Evolutionary conservation across 2,329 filamentous ascomycete genomes (phyloP), one percentile per base, ranked within the genome.

Genomic region (Rhynchosporium graminicola): DNA sequence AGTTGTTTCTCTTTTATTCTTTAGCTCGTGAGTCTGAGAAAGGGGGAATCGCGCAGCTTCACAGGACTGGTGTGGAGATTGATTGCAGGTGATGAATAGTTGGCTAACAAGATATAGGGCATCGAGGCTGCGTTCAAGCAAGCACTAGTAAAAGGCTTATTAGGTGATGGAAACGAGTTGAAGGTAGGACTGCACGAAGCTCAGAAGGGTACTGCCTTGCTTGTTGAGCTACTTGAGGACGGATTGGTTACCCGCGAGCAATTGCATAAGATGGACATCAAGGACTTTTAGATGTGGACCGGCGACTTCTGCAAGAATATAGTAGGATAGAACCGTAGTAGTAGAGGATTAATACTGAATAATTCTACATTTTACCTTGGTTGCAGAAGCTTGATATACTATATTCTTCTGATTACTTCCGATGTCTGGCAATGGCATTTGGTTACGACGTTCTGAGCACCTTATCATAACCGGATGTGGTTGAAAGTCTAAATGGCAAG

Each of bases 121-220:
- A 73, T 72, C 26, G 79, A 80, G 57, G 80, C 77, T 26, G 74
- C 75, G 42, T 76, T 77, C 31, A 83, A 82, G 70, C 78, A 80
- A 55, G 76, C 78, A 5, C 72, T 84, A 28, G 80, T 77, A 2
- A 77, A 78, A 63, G 78, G 80, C 20, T 62, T 84, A 8, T 74
- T 70, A 38, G 77, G 74, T 4, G 74, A 77, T 50, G 76, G 74
- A 43, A 72, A 70, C 67, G 76, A 52, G 7, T 48, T 62, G 38
- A 58, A 47, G 47, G n/a, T n/a, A 3, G 57, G 26, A 33, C 20
- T 42, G 12, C 20, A 59, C 10, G 4, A 29, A 8, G 15, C 13
- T 10, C 38, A 26, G 26, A 43, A 28, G 13, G 38, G 47, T n/a
- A 20, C 26, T 10, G 20, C 33, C 2, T 48, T 59, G 46, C n/a